These are phyloP conservation scores for Poterioochromonas sp. DNA, from an alignment of 352 stramenopile genomes.

Conservation along the genomic window DNA sequence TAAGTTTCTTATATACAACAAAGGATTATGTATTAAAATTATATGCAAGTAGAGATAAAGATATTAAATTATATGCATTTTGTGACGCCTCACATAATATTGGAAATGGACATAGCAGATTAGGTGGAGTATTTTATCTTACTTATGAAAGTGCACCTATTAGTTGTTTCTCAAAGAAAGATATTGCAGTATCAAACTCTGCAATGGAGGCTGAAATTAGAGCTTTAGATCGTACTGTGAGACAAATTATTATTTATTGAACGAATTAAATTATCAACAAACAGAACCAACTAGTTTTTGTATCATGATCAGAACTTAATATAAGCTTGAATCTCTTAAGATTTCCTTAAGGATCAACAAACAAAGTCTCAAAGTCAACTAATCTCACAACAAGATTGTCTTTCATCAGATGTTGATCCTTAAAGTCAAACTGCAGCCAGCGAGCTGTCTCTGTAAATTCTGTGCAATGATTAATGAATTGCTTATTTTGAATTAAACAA, in stretches of 20 bases:
- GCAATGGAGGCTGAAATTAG: not conserved
- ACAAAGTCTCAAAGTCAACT: no score
- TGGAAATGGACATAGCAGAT: not conserved
- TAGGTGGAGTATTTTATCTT: slow-evolving; percentile 3
- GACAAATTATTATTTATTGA: not conserved
- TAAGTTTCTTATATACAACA: slow-evolving; percentile 16
- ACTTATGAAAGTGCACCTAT: not conserved
- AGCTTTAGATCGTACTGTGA: not conserved
- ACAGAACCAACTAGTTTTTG: not conserved
- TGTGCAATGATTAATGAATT: no score
- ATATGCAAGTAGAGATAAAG: not conserved
- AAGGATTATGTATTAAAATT: not conserved
- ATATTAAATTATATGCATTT: not conserved
- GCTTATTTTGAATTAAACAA: no score
- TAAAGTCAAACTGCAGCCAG: no score
- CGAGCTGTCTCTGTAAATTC: no score
- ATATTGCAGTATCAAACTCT: slow-evolving; percentile 3
- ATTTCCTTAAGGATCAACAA: no score
- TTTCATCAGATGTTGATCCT: no score
- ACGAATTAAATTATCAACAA: not conserved
- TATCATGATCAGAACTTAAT: no score
- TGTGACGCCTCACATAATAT: not conserved
- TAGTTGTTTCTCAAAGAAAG: not conserved
- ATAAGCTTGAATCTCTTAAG: no score
- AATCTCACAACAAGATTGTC: no score